Conservation (phyloP, 2,329 filamentous ascomycete species). For the Rhexocercosporidium sp. region DNA sequence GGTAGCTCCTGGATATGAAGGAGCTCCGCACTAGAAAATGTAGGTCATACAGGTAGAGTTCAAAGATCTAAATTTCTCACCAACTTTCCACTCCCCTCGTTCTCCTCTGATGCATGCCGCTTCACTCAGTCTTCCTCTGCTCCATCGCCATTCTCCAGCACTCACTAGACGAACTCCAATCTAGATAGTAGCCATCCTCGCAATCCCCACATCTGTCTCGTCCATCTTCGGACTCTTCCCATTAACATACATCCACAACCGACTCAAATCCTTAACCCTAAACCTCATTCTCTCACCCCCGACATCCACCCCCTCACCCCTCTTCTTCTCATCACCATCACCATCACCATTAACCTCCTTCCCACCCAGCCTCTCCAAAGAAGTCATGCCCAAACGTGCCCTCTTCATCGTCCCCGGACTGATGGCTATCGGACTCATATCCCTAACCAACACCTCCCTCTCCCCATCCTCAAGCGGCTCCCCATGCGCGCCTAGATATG, state of each 20-base stretch:
- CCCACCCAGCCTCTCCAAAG: background rate
- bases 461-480: conserved; percentile 22
- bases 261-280: conserved; percentile 64
- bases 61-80: too few species aligned
- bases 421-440: conserved; percentile 37
- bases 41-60: too few species aligned
- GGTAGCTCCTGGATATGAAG: too few species aligned
- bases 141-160: too few species aligned
- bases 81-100: too few species aligned
- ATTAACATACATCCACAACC: conserved; percentile 68
- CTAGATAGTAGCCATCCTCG: conserved; percentile 32
- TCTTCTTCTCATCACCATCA: conserved; percentile 9
- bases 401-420: conserved; percentile 14
- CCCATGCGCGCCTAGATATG: conserved; percentile 28
- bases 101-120: too few species aligned
- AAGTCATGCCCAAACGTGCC: conserved; percentile 6
- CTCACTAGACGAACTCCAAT: background rate
- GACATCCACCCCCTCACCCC: conserved; percentile 4
- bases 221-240: conserved; percentile 53
- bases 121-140: background rate
- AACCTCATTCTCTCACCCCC: conserved; percentile 39
- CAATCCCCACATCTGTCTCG: conserved; percentile 31
- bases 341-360: conserved; percentile 16
- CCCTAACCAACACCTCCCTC: conserved; percentile 29
- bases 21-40: too few species aligned